phyloP scores from a whole-genome alignment of 2,329 filamentous ascomycete species.

The Aspergillus pseudoviridinutans region DNA sequence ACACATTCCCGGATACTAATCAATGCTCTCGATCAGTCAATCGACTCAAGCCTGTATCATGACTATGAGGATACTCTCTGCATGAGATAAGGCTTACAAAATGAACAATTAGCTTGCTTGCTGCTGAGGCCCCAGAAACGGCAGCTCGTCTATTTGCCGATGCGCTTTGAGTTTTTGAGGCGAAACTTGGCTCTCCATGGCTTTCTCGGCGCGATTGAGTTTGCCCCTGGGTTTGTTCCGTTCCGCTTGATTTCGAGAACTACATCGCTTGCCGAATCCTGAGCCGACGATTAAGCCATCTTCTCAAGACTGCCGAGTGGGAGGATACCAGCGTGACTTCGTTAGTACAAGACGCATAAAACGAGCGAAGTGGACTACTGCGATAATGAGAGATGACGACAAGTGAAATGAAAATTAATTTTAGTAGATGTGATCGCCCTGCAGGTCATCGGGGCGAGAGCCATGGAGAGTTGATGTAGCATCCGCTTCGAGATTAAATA shows the following conservation, averaged over 20 bases:
- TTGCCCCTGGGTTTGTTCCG: background rate
- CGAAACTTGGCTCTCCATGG: background rate
- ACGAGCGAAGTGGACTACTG: background rate
- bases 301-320: background rate
- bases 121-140: background rate
- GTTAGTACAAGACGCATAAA: background rate
- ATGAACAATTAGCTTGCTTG: background rate
- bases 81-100: background rate
- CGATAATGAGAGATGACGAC: background rate
- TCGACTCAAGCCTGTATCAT: background rate
- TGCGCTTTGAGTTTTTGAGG: background rate
- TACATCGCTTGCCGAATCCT: background rate
- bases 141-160: background rate
- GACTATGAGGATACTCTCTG: background rate
- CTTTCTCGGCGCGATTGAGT: background rate
- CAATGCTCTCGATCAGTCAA: too few species aligned
- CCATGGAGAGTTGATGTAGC: background rate
- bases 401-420: background rate
- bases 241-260: background rate
- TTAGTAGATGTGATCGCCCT: background rate
- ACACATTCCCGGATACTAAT: too few species aligned
- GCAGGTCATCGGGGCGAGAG: background rate
- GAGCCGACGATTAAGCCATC: background rate
- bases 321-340: too few species aligned
- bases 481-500: background rate